phyloP scores from a whole-genome alignment of 495 filamentous ascomycete genomes.

The Cenococcum geophilum region DNA sequence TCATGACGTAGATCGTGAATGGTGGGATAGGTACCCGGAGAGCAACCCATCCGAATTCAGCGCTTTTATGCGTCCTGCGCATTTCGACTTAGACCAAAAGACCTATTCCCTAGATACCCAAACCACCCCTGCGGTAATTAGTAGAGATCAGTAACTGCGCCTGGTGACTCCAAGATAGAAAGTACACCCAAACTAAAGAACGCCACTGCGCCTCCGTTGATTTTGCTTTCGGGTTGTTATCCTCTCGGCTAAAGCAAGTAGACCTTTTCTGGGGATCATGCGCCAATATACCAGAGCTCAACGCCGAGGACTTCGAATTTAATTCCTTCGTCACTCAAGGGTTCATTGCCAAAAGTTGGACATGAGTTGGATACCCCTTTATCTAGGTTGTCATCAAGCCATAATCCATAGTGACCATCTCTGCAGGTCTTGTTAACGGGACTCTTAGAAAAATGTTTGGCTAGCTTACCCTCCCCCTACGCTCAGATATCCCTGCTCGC shows the following conservation, averaged over 20 bases:
- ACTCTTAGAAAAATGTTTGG: neutral
- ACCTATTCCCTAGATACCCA: neutral
- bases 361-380: constrained; percentile 74
- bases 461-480: constrained; percentile 68
- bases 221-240: neutral
- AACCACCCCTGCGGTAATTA: neutral
- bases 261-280: constrained; percentile 8
- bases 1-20: neutral
- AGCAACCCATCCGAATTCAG: neutral
- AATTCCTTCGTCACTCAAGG: constrained; percentile 84
- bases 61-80: neutral
- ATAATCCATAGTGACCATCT: constrained; percentile 86
- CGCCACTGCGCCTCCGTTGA: neutral
- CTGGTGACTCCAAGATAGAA: neutral
- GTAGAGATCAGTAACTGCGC: neutral
- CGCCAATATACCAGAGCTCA: constrained; percentile 81
- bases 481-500: constrained; percentile 77
- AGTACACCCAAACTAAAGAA: neutral
- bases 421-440: constrained; percentile 34
- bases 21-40: neutral
- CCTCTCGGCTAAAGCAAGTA: neutral
- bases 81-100: neutral
- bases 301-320: constrained; percentile 91
- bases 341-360: constrained; percentile 92
- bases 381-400: constrained; percentile 85